phyloP scores from a whole-genome alignment of 768 basidiomycete genomes.

The Boletus barrowsii region DNA sequence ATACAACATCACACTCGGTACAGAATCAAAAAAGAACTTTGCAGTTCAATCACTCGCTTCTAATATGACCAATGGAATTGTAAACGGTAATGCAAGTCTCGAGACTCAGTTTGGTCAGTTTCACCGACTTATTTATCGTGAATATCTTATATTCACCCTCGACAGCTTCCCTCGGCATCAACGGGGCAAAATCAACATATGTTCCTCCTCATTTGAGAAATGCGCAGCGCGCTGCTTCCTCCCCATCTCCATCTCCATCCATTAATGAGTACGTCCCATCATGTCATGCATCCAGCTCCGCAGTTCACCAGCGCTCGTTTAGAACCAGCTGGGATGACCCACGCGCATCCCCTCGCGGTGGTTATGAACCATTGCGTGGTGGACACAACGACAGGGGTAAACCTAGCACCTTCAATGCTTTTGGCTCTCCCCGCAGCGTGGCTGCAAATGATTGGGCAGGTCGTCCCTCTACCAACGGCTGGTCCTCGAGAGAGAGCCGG shows the following conservation, averaged over 20 bases:
- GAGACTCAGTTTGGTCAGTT: slow-evolving; percentile 72
- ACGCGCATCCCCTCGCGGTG: slow-evolving; percentile 62
- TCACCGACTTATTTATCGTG: neutral
- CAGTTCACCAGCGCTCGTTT: slow-evolving; percentile 19
- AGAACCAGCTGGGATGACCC: slow-evolving; percentile 77
- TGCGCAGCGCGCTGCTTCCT: slow-evolving; percentile 79
- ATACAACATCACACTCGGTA: slow-evolving; percentile 19
- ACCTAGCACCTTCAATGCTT: slow-evolving; percentile 40
- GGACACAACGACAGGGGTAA: slow-evolving; percentile 37
- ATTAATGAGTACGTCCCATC: slow-evolving; percentile 50
- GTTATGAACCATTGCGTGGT: slow-evolving; percentile 41
- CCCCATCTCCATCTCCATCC: slow-evolving; percentile 33
- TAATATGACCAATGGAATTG: slow-evolving; percentile 91
- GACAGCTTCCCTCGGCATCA: slow-evolving; percentile 73
- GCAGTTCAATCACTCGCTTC: slow-evolving; percentile 33
- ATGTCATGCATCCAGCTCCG: slow-evolving; percentile 11
- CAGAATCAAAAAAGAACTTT: slow-evolving; percentile 16
- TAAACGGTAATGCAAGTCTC: slow-evolving; percentile 71
- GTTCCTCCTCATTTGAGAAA: slow-evolving; percentile 87
- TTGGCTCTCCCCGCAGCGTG: slow-evolving; percentile 35
- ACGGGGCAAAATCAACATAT: slow-evolving; percentile 70
- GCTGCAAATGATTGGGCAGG: slow-evolving; percentile 40
- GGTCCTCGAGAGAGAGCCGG: slow-evolving; percentile 34
- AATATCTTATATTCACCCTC: neutral
- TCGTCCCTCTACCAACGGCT: slow-evolving; percentile 36